Conservation (phyloP, 1,139 yeast genomes). For the Saccharomycopsis crataegensis region DNA sequence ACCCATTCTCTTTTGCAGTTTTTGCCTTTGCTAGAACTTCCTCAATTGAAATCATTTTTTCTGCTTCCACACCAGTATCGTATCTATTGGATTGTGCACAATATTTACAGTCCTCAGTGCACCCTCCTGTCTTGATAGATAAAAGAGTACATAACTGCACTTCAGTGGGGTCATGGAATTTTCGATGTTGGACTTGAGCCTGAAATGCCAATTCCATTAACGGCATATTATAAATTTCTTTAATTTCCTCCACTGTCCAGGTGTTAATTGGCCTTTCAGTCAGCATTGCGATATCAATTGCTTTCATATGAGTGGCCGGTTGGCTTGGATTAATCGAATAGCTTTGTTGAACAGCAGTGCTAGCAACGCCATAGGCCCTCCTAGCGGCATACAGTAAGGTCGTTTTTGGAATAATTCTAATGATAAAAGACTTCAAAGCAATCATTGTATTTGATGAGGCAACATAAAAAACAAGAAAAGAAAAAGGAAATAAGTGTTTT, state of each 20-base stretch:
- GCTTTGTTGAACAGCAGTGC: too few species aligned
- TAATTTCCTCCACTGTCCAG: conserved; percentile 58
- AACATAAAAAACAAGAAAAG: too few species aligned
- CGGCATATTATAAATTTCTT: conserved; percentile 56
- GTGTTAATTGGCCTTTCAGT: conserved; percentile 29
- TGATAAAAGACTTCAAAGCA: too few species aligned
- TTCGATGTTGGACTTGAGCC: conserved; percentile 62
- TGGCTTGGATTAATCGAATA: too few species aligned
- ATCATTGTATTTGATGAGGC: too few species aligned
- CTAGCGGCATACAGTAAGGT: too few species aligned
- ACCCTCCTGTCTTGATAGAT: conserved; percentile 74
- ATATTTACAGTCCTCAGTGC: conserved; percentile 75
- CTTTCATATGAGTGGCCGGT: too few species aligned
- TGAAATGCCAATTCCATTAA: conserved; percentile 53
- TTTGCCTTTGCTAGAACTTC: conserved; percentile 57
- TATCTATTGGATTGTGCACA: conserved; percentile 70
- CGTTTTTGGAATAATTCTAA: too few species aligned
- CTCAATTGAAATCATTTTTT: conserved; percentile 52
- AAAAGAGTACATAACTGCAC: conserved; percentile 71
- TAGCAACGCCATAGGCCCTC: too few species aligned
- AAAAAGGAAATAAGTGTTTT: too few species aligned
- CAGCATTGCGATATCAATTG: too few species aligned
- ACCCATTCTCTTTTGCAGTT: conserved; percentile 61
- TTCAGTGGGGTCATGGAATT: conserved; percentile 58
- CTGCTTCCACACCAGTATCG: conserved; percentile 64